Evolutionary conservation across 768 basidiomycete genomes (phyloP).

Genomic region (Thelephora aurantiotincta): DNA sequence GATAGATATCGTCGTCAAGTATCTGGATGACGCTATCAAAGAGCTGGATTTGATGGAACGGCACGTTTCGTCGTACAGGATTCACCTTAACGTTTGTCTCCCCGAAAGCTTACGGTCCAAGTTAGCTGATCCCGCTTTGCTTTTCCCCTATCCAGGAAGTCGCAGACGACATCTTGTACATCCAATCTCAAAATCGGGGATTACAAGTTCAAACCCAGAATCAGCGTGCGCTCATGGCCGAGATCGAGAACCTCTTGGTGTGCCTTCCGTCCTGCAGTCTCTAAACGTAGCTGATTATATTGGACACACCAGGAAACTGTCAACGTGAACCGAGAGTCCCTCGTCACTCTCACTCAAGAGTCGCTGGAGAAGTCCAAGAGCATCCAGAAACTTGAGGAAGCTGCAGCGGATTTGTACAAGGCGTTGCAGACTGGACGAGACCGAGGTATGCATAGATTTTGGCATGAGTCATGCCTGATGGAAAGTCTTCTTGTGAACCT

Average conservation of each 20-base stretch:
- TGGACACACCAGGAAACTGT: constrained; percentile 62
- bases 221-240: constrained; percentile 69
- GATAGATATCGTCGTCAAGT: constrained; percentile 70
- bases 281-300: not conserved
- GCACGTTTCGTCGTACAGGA: constrained; percentile 85
- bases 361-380: constrained; percentile 71
- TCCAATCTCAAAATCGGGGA: constrained; percentile 93
- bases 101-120: too few relatives aligned
- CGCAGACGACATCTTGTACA: constrained; percentile 86
- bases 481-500: not conserved
- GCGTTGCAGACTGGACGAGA: constrained; percentile 84
- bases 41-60: constrained; percentile 88
- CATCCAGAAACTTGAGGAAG: constrained; percentile 66
- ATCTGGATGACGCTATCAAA: constrained; percentile 75
- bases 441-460: constrained; percentile 38
- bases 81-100: constrained; percentile 76
- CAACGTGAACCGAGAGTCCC: constrained; percentile 69
- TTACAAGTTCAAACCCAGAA: constrained; percentile 97
- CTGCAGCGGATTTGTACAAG: constrained; percentile 85
- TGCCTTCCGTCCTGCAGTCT: not conserved
- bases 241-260: constrained; percentile 81
- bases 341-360: constrained; percentile 74
- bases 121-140: too few relatives aligned
- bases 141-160: constrained; percentile 47
- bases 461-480: not conserved